These are phyloP conservation scores for Phoma herbarum DNA, from an alignment of 2,329 filamentous ascomycete species.

Conservation along the genomic window DNA sequence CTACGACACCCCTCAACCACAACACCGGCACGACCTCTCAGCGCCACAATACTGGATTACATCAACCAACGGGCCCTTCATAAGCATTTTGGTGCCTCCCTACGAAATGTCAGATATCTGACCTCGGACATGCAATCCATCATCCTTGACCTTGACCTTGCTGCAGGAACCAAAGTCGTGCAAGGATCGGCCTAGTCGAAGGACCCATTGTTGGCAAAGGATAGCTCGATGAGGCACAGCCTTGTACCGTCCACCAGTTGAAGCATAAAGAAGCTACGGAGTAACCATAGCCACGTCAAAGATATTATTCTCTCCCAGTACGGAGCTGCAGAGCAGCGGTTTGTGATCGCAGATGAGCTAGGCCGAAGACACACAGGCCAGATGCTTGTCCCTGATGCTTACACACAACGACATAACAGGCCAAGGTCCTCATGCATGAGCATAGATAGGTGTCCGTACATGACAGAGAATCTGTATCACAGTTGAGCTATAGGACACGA, in stretches of 20 bases:
- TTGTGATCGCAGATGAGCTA: background rate
- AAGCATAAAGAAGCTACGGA: background rate
- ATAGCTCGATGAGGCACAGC: background rate
- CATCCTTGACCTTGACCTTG: background rate
- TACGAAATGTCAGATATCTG: background rate
- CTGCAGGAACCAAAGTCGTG: conserved; percentile 5
- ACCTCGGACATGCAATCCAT: background rate
- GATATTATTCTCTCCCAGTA: background rate
- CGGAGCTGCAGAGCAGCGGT: background rate
- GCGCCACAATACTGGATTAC: background rate
- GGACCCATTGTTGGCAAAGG: background rate
- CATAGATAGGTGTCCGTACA: background rate
- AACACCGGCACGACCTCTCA: background rate
- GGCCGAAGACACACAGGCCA: background rate
- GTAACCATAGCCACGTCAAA: background rate
- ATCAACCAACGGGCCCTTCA: background rate
- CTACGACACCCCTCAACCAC: background rate
- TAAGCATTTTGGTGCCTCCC: background rate
- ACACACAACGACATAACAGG: background rate
- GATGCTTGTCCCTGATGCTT: background rate
- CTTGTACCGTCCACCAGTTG: background rate
- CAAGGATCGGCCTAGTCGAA: conserved; percentile 1
- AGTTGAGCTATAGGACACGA: too few species aligned
- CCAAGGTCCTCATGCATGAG: background rate
- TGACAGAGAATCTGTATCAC: background rate